Evolutionary conservation across 495 filamentous ascomycete genomes (phyloP).

Genomic region (Aspergillus ellipticus): DNA sequence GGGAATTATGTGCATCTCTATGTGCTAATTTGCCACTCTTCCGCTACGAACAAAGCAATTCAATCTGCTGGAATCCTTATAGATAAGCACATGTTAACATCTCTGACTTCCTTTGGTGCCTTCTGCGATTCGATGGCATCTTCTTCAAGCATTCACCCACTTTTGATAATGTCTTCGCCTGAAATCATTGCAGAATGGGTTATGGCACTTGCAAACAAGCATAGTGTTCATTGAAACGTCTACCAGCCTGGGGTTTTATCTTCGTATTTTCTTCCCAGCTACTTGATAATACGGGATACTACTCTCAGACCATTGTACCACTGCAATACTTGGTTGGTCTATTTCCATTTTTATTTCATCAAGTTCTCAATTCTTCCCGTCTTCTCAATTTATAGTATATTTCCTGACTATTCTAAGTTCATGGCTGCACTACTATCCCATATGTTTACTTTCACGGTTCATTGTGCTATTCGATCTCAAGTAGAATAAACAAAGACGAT

Average conservation of each 20-base stretch:
- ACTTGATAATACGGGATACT: no score
- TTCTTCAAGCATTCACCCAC: conserved; percentile 29
- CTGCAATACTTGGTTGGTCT: no score
- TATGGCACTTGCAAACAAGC: conserved; percentile 28
- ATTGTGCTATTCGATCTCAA: no score
- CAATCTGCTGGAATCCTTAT: conserved; percentile 13
- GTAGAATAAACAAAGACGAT: no score
- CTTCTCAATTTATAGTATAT: no score
- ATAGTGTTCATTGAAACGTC: no score
- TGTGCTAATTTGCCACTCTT: conserved; percentile 52
- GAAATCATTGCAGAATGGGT: conserved; percentile 40
- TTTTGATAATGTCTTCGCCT: conserved; percentile 25
- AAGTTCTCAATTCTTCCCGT: no score
- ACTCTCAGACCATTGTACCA: no score
- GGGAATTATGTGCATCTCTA: conserved; percentile 64
- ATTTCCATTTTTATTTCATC: no score
- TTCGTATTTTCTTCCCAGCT: background rate
- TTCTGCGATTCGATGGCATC: conserved; percentile 16
- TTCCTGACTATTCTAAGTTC: no score
- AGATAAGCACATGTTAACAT: conserved; percentile 9
- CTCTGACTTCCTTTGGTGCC: conserved; percentile 11
- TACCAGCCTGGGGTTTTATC: background rate
- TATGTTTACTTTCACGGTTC: no score
- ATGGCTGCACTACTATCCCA: no score
- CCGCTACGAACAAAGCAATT: background rate